Conservation (phyloP, 2,329 filamentous ascomycete species). For the Talaromyces islandicus region DNA sequence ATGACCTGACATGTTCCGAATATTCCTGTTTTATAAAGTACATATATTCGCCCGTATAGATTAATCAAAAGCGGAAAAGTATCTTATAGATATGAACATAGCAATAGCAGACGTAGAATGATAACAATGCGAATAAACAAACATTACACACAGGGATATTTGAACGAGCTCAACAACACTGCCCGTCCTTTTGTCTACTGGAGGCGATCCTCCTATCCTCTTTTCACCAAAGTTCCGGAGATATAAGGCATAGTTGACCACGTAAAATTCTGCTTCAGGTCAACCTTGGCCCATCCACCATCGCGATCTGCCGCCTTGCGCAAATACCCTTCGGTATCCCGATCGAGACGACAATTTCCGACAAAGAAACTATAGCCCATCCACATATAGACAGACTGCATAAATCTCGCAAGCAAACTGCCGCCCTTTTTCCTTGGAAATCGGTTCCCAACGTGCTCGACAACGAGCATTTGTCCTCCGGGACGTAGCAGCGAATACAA, state of each 20-base stretch:
- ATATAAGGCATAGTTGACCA: constrained; percentile 36
- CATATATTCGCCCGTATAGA: neutral
- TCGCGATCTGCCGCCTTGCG: constrained; percentile 35
- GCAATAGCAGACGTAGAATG: neutral
- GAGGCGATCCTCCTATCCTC: constrained; percentile 1
- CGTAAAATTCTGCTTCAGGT: constrained; percentile 38
- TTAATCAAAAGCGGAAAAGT: neutral
- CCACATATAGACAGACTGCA: constrained; percentile 42
- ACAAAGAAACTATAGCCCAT: constrained; percentile 49
- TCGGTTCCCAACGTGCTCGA: constrained; percentile 51
- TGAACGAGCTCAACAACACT: neutral
- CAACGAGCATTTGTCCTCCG: constrained; percentile 50
- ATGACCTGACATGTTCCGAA: neutral
- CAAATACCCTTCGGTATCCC: constrained; percentile 43
- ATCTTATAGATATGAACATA: neutral
- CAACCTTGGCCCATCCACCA: constrained; percentile 44
- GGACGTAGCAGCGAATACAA: constrained; percentile 49
- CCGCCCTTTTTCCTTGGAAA: constrained; percentile 38
- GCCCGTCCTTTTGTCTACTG: neutral
- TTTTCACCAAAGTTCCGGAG: constrained; percentile 37
- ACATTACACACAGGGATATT: neutral
- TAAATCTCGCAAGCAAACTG: constrained; percentile 36
- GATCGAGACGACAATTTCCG: constrained; percentile 46
- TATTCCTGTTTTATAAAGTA: neutral
- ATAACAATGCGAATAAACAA: neutral